These are phyloP conservation scores for Draba incana DNA, from an alignment of 345 rosid species.

Conservation along the genomic window DNA sequence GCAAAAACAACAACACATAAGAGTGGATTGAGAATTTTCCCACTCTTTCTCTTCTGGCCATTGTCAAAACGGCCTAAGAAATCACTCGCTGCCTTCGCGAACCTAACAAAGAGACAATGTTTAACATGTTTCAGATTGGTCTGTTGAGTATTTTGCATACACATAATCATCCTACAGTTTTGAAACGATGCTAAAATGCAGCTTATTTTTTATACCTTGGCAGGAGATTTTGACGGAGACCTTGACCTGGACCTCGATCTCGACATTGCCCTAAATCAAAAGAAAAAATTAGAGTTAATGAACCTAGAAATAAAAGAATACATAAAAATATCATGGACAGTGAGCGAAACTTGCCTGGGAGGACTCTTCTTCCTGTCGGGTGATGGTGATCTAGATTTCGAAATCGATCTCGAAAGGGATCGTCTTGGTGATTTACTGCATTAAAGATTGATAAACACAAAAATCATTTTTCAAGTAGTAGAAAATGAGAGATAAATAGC, in stretches of 20 bases:
- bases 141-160: slow-evolving; percentile 8
- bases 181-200: background rate
- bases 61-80: background rate
- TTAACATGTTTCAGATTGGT: slow-evolving; percentile 10
- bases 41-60: slow-evolving; percentile 8
- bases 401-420: slow-evolving; percentile 57
- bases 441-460: slow-evolving; percentile 17
- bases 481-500: background rate
- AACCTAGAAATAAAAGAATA: background rate
- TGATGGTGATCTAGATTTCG: slow-evolving; percentile 76
- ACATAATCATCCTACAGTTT: background rate
- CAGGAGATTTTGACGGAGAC: slow-evolving; percentile 62
- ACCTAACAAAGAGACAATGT: slow-evolving; percentile 18
- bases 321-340: background rate
- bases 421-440: slow-evolving; percentile 64
- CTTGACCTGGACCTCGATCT: slow-evolving; percentile 46
- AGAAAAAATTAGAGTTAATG: background rate
- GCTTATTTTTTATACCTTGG: slow-evolving; percentile 44
- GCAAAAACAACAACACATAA: background rate
- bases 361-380: slow-evolving; percentile 54
- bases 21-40: background rate
- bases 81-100: slow-evolving; percentile 36
- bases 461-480: background rate
- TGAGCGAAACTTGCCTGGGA: slow-evolving; percentile 46
- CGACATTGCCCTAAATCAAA: slow-evolving; percentile 24